Conservation (phyloP, 345 rosid species). For the Rhodamnia rubescens region DNA sequence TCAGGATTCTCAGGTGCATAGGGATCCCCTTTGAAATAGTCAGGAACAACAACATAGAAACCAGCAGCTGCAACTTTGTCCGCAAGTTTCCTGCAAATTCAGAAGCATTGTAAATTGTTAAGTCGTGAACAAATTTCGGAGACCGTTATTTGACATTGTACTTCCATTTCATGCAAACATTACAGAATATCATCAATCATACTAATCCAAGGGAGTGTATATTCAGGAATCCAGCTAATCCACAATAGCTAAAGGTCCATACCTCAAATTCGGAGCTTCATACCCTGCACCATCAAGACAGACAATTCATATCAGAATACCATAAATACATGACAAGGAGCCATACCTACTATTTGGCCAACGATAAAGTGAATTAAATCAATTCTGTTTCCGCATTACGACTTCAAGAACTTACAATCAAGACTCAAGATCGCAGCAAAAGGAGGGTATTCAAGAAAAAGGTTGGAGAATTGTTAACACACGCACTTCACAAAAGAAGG, state of each 20-base stretch:
- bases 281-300: constrained; percentile 33
- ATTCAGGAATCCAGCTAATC: not conserved
- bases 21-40: constrained; percentile 58
- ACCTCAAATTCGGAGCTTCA: constrained; percentile 84
- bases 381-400: not conserved
- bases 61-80: constrained; percentile 78
- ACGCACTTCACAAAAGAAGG: not conserved
- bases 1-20: constrained; percentile 24
- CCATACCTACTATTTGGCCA: not conserved
- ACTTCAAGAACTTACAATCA: not conserved
- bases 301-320: not conserved
- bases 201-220: not conserved
- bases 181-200: not conserved
- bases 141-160: not conserved
- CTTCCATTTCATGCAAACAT: not conserved
- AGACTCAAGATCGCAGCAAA: not conserved
- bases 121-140: not conserved
- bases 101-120: not conserved
- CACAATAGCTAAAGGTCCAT: not conserved
- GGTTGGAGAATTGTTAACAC: not conserved
- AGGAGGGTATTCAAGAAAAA: not conserved
- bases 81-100: constrained; percentile 45
- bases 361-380: not conserved
- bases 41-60: constrained; percentile 58
- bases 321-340: not conserved